Percentiles rank a stretch among this genome's conserved stretches.
phyloP scores from a whole-genome alignment of 1,139 yeast species.

The Wickerhamomyces sp. region DNA sequence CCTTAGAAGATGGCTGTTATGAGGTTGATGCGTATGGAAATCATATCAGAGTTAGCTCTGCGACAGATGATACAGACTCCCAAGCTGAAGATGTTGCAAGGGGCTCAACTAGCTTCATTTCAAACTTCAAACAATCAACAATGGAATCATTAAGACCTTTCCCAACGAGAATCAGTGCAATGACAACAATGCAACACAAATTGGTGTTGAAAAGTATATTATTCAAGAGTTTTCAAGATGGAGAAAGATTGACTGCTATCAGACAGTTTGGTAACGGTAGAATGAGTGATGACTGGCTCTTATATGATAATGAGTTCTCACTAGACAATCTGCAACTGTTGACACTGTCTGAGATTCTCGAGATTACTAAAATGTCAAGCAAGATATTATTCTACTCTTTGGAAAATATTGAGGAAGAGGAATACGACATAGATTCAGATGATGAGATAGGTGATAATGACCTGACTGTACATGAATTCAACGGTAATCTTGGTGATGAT shows the following conservation, averaged over 20 bases:
- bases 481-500: conserved; percentile 9
- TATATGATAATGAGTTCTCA: conserved; percentile 33
- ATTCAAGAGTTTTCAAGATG: conserved; percentile 15
- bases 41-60: neutral
- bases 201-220: conserved; percentile 18
- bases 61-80: neutral
- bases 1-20: neutral
- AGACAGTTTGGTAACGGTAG: conserved; percentile 23
- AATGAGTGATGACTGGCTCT: conserved; percentile 34
- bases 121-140: neutral
- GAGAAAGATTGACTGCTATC: conserved; percentile 19
- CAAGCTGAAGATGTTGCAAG: neutral
- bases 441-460: conserved; percentile 14
- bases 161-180: conserved; percentile 1
- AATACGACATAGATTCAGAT: conserved; percentile 3
- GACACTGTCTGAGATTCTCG: conserved; percentile 29
- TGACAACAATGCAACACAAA: conserved; percentile 7
- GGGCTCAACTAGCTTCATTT: neutral
- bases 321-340: conserved; percentile 32
- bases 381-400: conserved; percentile 34
- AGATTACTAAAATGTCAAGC: conserved; percentile 24
- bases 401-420: conserved; percentile 11
- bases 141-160: conserved; percentile 1
- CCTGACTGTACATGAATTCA: conserved; percentile 21
- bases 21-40: neutral